A percentile compares a stretch with the other conserved stretches of the same genome.
phyloP scores from a whole-genome alignment of 495 filamentous ascomycete species.

The Paragyromitra xinjiangensis region DNA sequence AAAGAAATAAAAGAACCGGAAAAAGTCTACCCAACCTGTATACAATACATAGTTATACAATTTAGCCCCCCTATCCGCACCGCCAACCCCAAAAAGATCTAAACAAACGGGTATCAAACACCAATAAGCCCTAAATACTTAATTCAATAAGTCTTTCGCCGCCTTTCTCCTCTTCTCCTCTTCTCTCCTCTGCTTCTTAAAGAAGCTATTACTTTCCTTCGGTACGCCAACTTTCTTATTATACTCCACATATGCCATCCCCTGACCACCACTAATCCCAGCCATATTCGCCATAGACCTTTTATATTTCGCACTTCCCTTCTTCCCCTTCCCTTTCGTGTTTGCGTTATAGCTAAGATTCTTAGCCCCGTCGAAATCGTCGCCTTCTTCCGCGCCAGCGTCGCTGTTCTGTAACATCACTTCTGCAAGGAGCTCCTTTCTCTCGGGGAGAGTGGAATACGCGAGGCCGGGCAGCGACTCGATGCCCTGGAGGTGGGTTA shows the following conservation, averaged over 20 bases:
- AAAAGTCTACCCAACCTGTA: neutral
- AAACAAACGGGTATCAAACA: neutral
- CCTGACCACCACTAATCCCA: slow-evolving; percentile 89
- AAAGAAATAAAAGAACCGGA: neutral
- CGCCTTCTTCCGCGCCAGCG: slow-evolving; percentile 78
- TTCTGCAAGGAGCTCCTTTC: slow-evolving; percentile 85
- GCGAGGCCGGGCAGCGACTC: slow-evolving; percentile 82
- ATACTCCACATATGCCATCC: slow-evolving; percentile 96
- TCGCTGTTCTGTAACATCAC: slow-evolving; percentile 91
- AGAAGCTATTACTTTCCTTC: slow-evolving; percentile 68
- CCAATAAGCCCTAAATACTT: neutral
- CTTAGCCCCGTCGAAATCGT: slow-evolving; percentile 76
- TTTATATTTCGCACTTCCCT: slow-evolving; percentile 66
- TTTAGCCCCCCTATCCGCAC: neutral
- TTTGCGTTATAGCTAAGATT: slow-evolving; percentile 56
- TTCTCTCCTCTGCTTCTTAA: slow-evolving; percentile 84
- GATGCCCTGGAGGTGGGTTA: slow-evolving; percentile 92
- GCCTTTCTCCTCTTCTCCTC: slow-evolving; percentile 71
- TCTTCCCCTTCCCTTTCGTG: slow-evolving; percentile 62
- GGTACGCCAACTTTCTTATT: slow-evolving; percentile 80
- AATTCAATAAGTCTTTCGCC: slow-evolving; percentile 39
- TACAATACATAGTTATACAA: slow-evolving; percentile 5
- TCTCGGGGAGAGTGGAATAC: slow-evolving; percentile 80
- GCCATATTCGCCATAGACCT: slow-evolving; percentile 90
- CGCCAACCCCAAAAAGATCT: neutral